Evolutionary conservation across 257 asterid genomes (phyloP).

Genomic region (Scutellaria minor): DNA sequence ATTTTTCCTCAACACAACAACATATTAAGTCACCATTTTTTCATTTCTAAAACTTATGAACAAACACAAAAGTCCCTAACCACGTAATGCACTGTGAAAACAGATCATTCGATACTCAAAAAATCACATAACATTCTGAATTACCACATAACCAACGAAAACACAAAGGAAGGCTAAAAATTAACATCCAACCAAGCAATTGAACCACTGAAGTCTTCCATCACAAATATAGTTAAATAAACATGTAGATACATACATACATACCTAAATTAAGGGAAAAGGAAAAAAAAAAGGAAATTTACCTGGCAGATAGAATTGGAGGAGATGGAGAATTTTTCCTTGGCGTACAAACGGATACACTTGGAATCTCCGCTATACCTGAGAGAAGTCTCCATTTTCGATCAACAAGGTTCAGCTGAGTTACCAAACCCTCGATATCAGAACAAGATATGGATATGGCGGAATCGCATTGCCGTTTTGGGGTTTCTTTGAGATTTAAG

Average conservation of each 20-base stretch:
- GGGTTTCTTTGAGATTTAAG: background rate
- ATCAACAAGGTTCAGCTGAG: constrained; percentile 25
- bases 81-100: background rate
- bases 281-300: background rate
- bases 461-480: constrained; percentile 27
- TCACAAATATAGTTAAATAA: background rate
- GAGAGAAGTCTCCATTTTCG: constrained; percentile 83
- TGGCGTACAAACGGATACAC: constrained; percentile 76
- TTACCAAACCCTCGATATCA: constrained; percentile 31
- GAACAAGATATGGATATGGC: constrained; percentile 40
- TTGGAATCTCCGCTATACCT: constrained; percentile 77
- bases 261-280: background rate
- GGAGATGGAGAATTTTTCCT: constrained; percentile 68
- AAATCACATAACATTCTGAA: background rate
- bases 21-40: background rate
- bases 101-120: background rate
- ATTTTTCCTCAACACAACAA: constrained; percentile 21
- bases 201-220: background rate
- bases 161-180: background rate
- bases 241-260: background rate
- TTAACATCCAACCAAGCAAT: background rate
- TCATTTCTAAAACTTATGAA: background rate
- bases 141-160: background rate
- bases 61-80: background rate
- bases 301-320: constrained; percentile 70